These are phyloP conservation scores for Aulographum hederae DNA, from an alignment of 2,329 filamentous ascomycete species.

Conservation along the genomic window DNA sequence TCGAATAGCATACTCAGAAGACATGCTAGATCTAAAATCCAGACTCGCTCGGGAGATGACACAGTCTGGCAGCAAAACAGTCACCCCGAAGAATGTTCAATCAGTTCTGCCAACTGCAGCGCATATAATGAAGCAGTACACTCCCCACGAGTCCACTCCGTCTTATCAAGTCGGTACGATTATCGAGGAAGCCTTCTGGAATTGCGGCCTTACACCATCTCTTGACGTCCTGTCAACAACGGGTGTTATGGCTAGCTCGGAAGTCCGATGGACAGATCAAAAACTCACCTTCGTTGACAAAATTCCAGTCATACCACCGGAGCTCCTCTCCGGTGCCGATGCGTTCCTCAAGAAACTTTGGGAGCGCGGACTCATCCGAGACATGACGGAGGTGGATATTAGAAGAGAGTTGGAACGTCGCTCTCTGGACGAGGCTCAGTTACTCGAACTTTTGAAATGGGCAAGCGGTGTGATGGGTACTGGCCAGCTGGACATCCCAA, in stretches of 20 bases:
- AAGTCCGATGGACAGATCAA: conserved; percentile 59
- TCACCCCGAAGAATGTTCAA: conserved; percentile 42
- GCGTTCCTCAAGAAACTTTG: conserved; percentile 67
- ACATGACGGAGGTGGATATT: conserved; percentile 76
- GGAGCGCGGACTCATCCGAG: conserved; percentile 70
- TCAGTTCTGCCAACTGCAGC: conserved; percentile 60
- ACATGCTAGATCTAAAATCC: conserved; percentile 59
- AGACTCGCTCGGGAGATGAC: conserved; percentile 22
- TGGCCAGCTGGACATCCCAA: conserved; percentile 54
- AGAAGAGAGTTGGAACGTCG: conserved; percentile 65
- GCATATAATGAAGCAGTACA: conserved; percentile 74
- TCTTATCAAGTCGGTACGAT: conserved; percentile 66
- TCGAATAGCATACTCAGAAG: conserved; percentile 69
- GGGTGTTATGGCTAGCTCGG: conserved; percentile 68
- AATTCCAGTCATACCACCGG: conserved; percentile 37
- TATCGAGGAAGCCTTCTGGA: conserved; percentile 95
- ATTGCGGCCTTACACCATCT: conserved; percentile 59
- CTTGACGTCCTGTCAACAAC: conserved; percentile 80
- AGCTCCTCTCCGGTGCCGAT: conserved; percentile 48
- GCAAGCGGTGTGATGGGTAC: conserved; percentile 50
- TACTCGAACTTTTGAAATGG: conserved; percentile 75
- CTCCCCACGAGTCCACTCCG: conserved; percentile 77
- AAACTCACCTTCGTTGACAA: conserved; percentile 66
- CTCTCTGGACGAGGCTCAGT: conserved; percentile 60
- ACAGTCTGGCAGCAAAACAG: conserved; percentile 9